These are phyloP conservation scores for Magnaporthiopsis poae DNA, from an alignment of 2,329 filamentous ascomycete species.

Conservation along the genomic window DNA sequence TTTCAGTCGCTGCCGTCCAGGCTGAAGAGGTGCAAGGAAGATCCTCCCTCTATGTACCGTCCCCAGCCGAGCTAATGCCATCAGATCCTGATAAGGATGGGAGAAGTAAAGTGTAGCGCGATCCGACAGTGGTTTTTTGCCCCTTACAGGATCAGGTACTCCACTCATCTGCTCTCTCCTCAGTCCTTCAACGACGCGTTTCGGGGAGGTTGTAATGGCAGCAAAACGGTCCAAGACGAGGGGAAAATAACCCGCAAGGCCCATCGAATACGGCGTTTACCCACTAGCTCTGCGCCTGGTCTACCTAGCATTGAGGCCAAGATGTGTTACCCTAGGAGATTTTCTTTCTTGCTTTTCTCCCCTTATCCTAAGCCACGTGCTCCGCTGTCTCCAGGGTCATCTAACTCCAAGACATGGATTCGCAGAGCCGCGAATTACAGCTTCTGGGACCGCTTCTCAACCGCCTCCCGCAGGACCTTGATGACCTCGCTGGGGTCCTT, in stretches of 20 bases:
- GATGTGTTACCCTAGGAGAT: neutral
- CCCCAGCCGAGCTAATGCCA: too few species aligned
- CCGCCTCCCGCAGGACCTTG: slow-evolving; percentile 64
- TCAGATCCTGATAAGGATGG: too few species aligned
- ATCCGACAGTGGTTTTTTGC: too few species aligned
- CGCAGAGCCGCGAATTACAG: slow-evolving; percentile 18
- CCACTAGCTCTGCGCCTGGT: neutral
- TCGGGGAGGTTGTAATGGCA: too few species aligned
- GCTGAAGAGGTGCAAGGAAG: neutral
- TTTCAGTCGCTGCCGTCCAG: neutral
- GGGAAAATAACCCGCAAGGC: neutral
- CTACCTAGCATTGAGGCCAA: neutral
- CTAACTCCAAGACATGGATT: neutral
- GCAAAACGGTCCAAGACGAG: neutral
- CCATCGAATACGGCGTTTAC: neutral
- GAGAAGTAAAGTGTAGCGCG: too few species aligned
- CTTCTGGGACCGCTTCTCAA: slow-evolving; percentile 50
- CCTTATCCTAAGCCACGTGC: neutral
- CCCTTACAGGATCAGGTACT: too few species aligned
- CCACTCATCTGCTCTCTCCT: too few species aligned
- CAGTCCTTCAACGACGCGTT: too few species aligned
- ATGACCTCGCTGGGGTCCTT: slow-evolving; percentile 83
- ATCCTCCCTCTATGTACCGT: neutral
- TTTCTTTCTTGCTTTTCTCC: neutral
- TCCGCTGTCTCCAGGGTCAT: neutral